These are phyloP conservation scores for Schoenoplectus triqueter DNA, from an alignment of 202 grass and related monocot genomes.

Conservation along the genomic window DNA sequence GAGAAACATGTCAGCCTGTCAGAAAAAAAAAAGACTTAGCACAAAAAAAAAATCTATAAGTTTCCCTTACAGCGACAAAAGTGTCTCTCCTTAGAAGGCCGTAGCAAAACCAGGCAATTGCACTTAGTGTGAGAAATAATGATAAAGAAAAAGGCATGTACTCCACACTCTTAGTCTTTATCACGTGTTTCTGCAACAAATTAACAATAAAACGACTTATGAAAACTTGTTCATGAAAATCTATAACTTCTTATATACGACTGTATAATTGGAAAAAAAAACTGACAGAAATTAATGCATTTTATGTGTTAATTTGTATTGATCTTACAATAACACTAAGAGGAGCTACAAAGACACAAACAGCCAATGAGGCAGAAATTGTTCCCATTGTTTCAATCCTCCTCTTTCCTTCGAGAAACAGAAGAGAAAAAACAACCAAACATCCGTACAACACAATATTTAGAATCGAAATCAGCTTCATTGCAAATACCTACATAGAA, in stretches of 20 bases:
- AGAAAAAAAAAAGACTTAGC: background rate
- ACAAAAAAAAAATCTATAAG: background rate
- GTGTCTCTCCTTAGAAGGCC: slow-evolving; percentile 65
- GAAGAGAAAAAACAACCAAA: slow-evolving; percentile 48
- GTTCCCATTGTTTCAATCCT: slow-evolving; percentile 54
- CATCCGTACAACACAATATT: slow-evolving; percentile 57
- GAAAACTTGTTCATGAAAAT: background rate
- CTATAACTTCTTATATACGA: background rate
- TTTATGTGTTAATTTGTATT: slow-evolving; percentile 11
- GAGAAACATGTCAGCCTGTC: background rate
- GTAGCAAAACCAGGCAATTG: slow-evolving; percentile 83
- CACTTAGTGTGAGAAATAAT: slow-evolving; percentile 84
- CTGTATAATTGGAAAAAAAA: background rate
- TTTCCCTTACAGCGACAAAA: slow-evolving; percentile 59
- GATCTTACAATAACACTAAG: slow-evolving; percentile 80
- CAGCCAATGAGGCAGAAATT: slow-evolving; percentile 58
- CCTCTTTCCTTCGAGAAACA: slow-evolving; percentile 43
- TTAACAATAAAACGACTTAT: background rate
- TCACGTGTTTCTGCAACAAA: slow-evolving; percentile 68
- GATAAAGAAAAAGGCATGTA: slow-evolving; percentile 85
- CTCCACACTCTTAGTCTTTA: slow-evolving; percentile 86
- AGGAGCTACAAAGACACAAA: slow-evolving; percentile 75
- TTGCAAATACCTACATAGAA: slow-evolving; percentile 49
- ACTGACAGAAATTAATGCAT: background rate
- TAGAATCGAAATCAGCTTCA: slow-evolving; percentile 53